A percentile compares a stretch with the other conserved stretches of the same genome.
phyloP scores from a whole-genome alignment of 1,284 basidiomycete species.

The Cutaneotrichosporon daszewskae region DNA sequence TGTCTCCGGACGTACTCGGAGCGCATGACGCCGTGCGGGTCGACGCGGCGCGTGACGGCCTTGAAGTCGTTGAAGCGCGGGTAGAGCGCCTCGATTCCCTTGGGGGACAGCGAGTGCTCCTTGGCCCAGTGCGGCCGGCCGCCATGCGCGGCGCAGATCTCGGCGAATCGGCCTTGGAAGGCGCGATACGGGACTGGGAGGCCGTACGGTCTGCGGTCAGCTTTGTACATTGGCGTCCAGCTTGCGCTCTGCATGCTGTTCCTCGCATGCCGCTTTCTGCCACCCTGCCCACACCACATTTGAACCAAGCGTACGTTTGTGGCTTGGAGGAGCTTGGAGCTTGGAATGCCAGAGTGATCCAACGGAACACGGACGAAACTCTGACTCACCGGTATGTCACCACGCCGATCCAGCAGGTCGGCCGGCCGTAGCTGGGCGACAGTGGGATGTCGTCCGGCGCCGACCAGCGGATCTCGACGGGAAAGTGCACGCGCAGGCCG shows the following conservation, averaged over 20 bases:
- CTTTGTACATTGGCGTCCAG: too few relatives aligned
- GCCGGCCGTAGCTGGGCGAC: conserved; percentile 72
- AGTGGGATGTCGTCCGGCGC: conserved; percentile 89
- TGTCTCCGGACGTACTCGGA: conserved; percentile 54
- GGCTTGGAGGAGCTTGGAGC: too few relatives aligned
- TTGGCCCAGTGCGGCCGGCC: conserved; percentile 98
- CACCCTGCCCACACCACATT: too few relatives aligned
- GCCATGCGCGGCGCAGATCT: conserved; percentile 63
- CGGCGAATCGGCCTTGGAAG: conserved; percentile 75
- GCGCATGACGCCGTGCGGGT: conserved; percentile 71
- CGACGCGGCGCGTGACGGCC: conserved; percentile 62
- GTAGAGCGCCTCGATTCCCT: conserved; percentile 64
- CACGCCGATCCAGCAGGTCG: conserved; percentile 91
- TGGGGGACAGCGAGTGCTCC: conserved; percentile 69
- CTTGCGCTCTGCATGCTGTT: too few relatives aligned
- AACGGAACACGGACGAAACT: too few relatives aligned
- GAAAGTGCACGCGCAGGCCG: conserved; percentile 83
- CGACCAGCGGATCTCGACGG: conserved; percentile 88
- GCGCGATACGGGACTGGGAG: conserved; percentile 77
- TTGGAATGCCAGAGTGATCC: too few relatives aligned
- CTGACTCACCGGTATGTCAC: conserved; percentile 94
- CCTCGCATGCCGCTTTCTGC: too few relatives aligned
- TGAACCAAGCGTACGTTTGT: too few relatives aligned
- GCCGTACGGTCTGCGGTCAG: conserved; percentile 87
- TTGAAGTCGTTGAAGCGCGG: conserved; percentile 79